phyloP scores from a whole-genome alignment of 2,329 filamentous ascomycete genomes.

The Huntiella abstrusa region DNA sequence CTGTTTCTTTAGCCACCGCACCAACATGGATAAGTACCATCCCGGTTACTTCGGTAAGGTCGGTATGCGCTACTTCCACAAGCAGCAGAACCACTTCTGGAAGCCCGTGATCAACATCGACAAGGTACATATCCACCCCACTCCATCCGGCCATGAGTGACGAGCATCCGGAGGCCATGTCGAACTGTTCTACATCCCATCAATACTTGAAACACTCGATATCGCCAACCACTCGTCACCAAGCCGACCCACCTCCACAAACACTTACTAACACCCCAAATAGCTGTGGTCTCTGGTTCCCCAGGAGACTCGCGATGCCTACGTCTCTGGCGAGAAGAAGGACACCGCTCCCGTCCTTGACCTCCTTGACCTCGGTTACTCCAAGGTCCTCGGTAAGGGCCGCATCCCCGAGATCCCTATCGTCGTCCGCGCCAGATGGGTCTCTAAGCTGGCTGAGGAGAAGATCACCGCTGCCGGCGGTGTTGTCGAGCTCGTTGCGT shows the following conservation, averaged over 20 bases:
- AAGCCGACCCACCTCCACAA: background rate
- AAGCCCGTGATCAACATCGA: slow-evolving; percentile 98
- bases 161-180: too few relatives aligned
- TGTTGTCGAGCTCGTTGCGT: slow-evolving; percentile 89
- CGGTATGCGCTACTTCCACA: slow-evolving; percentile 93
- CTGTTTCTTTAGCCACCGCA: slow-evolving; percentile 10
- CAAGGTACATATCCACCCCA: slow-evolving; percentile 43
- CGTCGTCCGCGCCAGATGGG: slow-evolving; percentile 86
- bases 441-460: slow-evolving; percentile 89
- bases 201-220: background rate
- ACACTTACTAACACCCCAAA: slow-evolving; percentile 16
- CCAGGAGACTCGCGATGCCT: slow-evolving; percentile 78
- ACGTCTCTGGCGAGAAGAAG: slow-evolving; percentile 60
- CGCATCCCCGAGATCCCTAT: slow-evolving; percentile 82
- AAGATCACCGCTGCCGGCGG: slow-evolving; percentile 98
- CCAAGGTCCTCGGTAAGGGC: slow-evolving; percentile 97
- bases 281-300: slow-evolving; percentile 94
- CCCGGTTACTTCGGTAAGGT: slow-evolving; percentile 99
- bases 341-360: slow-evolving; percentile 96
- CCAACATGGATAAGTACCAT: slow-evolving; percentile 47
- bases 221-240: background rate
- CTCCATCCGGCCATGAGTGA: too few relatives aligned
- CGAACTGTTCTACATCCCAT: background rate
- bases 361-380: slow-evolving; percentile 91
- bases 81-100: slow-evolving; percentile 90